Base-by-base conservation (phyloP, 2,329 filamentous ascomycete genomes). In the Chrysoporthe deuterocubensis region DNA sequence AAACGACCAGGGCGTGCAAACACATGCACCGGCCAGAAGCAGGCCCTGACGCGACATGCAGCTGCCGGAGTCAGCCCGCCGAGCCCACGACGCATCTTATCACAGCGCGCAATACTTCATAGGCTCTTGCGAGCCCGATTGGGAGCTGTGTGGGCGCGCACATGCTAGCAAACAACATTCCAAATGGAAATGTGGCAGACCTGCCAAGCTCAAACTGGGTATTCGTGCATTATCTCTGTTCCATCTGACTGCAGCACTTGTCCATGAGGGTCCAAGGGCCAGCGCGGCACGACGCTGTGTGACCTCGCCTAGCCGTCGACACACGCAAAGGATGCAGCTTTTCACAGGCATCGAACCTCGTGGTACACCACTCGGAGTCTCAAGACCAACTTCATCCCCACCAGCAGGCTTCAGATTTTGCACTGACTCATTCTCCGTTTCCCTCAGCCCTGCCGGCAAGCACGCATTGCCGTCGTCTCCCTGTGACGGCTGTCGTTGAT, bases 181-280 rank as follows among this genome's bases (percentile, higher is more conserved):
- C 54, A 57, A 40, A 57, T 40, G 54, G 54, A 57, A 34, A 34
- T 37, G 52, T 57, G 32, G 26, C 52, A n/a, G 52, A 26, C 34
- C 32, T 40, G 18, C 32, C 54, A 34, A 40, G 54, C 32, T 32
- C 32, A 18, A 40, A 37, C 9, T 57, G 54, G 54, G 40, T 40
- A 18, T 14, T 13, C 18, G 44, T 57, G 54, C 54, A 57, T 57
- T 11, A 18, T 40, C 54, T 18, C 14, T 57, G 34, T 5, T 37
- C 18, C 18, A 16, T 37, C 16, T 57, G 18, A 26, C 34, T 13
- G 54, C 34, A 40, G 34, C 14, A n/a, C 32, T 40, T 40, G 54
- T 40, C 34, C 54, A 40, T 40, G 32, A 57, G 18, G 54, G 9
- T 7, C 34, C 32, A 40, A 40, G 34, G 54, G 50, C 21, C 50